Conservation (phyloP, 345 rosid genomes). For the Acer negundo region DNA sequence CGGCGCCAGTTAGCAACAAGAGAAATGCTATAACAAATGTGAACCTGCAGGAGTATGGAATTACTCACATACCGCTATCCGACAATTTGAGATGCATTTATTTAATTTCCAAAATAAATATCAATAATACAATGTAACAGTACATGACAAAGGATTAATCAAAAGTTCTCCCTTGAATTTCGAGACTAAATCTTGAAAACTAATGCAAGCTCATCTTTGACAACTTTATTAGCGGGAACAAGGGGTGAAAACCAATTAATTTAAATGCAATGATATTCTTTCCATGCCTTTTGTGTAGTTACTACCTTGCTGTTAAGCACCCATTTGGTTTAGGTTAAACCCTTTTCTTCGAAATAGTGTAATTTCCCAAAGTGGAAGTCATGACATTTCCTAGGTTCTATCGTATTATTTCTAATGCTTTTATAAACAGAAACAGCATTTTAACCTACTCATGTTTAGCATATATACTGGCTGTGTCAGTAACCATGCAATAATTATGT, state of each 20-base stretch:
- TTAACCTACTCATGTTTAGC: neutral
- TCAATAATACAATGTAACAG: neutral
- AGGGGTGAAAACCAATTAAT: neutral
- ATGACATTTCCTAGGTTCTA: neutral
- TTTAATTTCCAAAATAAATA: neutral
- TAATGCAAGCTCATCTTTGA: neutral
- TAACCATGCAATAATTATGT: neutral
- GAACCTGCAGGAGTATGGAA: constrained; percentile 54
- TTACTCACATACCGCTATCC: neutral
- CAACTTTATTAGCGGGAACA: neutral
- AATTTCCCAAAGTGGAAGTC: neutral
- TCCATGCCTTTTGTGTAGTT: neutral
- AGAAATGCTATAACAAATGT: constrained; percentile 77
- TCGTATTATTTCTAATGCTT: neutral
- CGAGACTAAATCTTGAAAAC: neutral
- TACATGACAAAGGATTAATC: neutral
- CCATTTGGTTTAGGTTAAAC: neutral
- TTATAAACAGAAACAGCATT: neutral
- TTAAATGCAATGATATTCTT: neutral
- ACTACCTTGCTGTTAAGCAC: neutral
- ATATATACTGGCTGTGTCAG: neutral
- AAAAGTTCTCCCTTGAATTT: neutral
- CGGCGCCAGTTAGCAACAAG: constrained; percentile 76
- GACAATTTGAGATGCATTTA: neutral
- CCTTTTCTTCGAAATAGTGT: too few species aligned